phyloP scores from a whole-genome alignment of 106 monocot genomes.

The Dendrobium huoshanense region DNA sequence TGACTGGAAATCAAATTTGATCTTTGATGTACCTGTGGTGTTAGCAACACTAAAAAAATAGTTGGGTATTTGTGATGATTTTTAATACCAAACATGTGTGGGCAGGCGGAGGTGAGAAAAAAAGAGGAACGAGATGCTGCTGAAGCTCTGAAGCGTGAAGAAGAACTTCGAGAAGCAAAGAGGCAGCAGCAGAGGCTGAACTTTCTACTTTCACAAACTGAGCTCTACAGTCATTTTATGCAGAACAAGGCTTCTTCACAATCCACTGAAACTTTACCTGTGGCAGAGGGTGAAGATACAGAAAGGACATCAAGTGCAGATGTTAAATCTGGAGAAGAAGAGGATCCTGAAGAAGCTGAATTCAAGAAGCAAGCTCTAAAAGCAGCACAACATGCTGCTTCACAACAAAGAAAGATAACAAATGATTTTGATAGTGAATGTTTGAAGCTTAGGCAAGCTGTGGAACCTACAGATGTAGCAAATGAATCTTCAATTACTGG shows the following conservation, averaged over 20 bases:
- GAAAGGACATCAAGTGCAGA: slow-evolving; percentile 28
- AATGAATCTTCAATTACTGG: slow-evolving; percentile 49
- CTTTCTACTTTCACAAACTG: slow-evolving; percentile 92
- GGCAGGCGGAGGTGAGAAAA: slow-evolving; percentile 82
- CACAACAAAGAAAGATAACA: slow-evolving; percentile 83
- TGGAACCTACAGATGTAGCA: slow-evolving; percentile 27
- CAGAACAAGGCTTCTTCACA: slow-evolving; percentile 76
- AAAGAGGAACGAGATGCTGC: slow-evolving; percentile 93
- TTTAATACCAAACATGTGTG: not conserved
- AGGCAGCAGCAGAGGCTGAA: slow-evolving; percentile 96
- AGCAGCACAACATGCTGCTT: slow-evolving; percentile 84
- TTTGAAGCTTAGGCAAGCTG: slow-evolving; percentile 55
- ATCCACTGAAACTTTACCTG: slow-evolving; percentile 24
- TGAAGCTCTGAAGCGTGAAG: slow-evolving; percentile 92
- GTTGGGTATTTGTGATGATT: not conserved
- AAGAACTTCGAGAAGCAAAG: slow-evolving; percentile 93
- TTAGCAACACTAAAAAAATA: not conserved
- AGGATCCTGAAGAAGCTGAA: slow-evolving; percentile 74
- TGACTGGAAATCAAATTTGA: not conserved
- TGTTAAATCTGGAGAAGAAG: slow-evolving; percentile 40
- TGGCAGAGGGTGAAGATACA: slow-evolving; percentile 34
- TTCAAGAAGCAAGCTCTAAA: slow-evolving; percentile 72
- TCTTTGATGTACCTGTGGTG: not conserved
- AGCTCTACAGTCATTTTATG: slow-evolving; percentile 98
- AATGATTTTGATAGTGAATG: slow-evolving; percentile 86